phyloP scores from a whole-genome alignment of 495 filamentous ascomycete species.

The Chlorociboria aeruginascens region DNA sequence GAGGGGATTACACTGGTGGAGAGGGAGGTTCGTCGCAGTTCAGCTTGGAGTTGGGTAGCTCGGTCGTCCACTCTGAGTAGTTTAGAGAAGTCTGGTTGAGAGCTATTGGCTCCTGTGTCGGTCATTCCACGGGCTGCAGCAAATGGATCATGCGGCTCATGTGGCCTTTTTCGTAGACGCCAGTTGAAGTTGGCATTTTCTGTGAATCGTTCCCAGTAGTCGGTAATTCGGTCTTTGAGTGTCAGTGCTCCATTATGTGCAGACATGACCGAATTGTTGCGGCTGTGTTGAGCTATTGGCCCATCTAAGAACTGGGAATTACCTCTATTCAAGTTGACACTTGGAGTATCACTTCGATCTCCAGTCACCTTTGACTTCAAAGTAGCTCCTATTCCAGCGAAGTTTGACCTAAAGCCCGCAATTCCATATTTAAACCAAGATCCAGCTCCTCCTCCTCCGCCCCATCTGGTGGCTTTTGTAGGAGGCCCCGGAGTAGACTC shows the following conservation, averaged over 20 bases:
- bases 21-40: constrained; percentile 5
- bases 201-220: constrained; percentile 30
- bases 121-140: constrained; percentile 15
- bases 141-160: constrained; percentile 12
- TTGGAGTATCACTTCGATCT: constrained; percentile 24
- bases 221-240: constrained; percentile 24
- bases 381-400: constrained; percentile 23
- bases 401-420: too few species aligned
- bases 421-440: not conserved
- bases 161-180: constrained; percentile 17
- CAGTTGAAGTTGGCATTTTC: constrained; percentile 26
- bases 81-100: constrained; percentile 16
- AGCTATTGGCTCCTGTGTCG: constrained; percentile 15
- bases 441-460: too few species aligned
- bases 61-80: constrained; percentile 18
- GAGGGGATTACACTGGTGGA: constrained; percentile 4
- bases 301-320: constrained; percentile 38
- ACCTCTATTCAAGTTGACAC: constrained; percentile 35
- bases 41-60: constrained; percentile 14
- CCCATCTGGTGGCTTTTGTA: too few species aligned
- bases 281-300: constrained; percentile 25
- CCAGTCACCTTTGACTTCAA: constrained; percentile 18
- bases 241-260: constrained; percentile 4
- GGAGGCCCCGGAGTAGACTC: constrained; percentile 1
- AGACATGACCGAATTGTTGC: constrained; percentile 19